Evolutionary conservation across 352 stramenopile species (phyloP).

Genomic region (Globisporangium camurandrum): DNA sequence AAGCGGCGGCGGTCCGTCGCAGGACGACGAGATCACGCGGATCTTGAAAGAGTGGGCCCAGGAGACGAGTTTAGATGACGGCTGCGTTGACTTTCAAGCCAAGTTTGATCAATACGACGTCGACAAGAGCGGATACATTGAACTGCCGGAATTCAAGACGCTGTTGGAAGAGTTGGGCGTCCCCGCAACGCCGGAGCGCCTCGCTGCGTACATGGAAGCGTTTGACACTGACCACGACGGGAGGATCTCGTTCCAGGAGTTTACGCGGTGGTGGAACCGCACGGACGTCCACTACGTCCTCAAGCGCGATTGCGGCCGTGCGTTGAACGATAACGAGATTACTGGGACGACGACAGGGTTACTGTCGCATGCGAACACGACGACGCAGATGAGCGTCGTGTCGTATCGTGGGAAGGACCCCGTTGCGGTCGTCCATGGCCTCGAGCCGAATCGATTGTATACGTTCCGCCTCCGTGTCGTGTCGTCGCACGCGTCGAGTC

Average conservation of each 20-base stretch:
- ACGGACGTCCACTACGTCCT: conserved; percentile 77
- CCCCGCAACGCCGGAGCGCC: conserved; percentile 61
- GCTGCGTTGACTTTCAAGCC: conserved; percentile 56
- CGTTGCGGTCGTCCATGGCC: conserved; percentile 32
- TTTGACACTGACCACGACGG: conserved; percentile 80
- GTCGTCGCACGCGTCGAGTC: conserved; percentile 62
- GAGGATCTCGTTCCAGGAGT: conserved; percentile 83
- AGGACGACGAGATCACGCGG: conserved; percentile 53
- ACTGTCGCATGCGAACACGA: conserved; percentile 7
- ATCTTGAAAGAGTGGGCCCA: conserved; percentile 84
- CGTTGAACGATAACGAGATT: not conserved
- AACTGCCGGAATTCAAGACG: conserved; percentile 81
- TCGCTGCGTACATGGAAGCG: conserved; percentile 75
- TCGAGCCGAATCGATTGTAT: conserved; percentile 84
- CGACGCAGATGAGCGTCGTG: conserved; percentile 45
- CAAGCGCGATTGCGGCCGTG: conserved; percentile 46
- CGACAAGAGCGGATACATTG: conserved; percentile 64
- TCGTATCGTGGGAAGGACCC: conserved; percentile 66
- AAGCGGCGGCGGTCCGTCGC: conserved; percentile 12
- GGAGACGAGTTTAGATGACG: conserved; percentile 69
- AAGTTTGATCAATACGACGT: conserved; percentile 73
- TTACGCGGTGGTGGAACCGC: conserved; percentile 84
- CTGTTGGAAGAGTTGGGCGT: conserved; percentile 85
- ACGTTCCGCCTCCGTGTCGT: conserved; percentile 77
- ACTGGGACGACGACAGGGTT: conserved; percentile 2